Base-by-base conservation (phyloP, 257 asterid species). In the Nicotiana knightiana region DNA sequence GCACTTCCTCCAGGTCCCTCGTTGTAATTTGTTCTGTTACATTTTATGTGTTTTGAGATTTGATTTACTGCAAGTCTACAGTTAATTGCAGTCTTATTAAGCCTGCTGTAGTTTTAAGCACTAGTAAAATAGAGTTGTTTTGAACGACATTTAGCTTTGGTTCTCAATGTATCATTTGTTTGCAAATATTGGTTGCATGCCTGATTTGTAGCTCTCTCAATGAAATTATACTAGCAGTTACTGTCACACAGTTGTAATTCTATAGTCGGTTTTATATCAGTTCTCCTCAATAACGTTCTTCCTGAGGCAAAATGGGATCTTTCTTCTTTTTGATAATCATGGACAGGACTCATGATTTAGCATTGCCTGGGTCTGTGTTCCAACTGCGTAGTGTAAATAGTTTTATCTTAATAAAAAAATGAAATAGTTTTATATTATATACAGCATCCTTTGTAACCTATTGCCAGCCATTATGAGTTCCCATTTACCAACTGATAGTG, bases 401-500 rank as follows among this genome's bases (percentile, higher is more conserved):
- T 57, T 16, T 57, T 57, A 57, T 57, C 48, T 43, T 43, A 7
- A 43, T 43, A 43, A 43, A 43, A 43, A 43, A 43, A 43, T 43
- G 48, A 57, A 57, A 57, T 57, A 57, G 26, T 18, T 16, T 57
- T 57, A 57, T 57, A 57, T 57, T 57, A 12, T 51, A 24, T 73
- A 57, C 63, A 24, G 9, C 26, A 48, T 51, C 26, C 15, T 8
- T 73, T 16, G 63, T 75, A 75, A 7, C 43, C 79, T 75, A 75
- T 28, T 75, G 30, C 26, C 37, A 26, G 63, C 79, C 79, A 26
- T 75, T 51, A 73, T 73, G 79, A 24, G 79, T 75, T 75, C 26
- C 62, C 4, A 7, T 46, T 71, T 43, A 46, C 21, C 58, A 12
- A 71, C 59, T 71, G 79, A 46, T 24, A 26, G 51, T 75, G 28